Evolutionary conservation across 2,329 filamentous ascomycete genomes (phyloP).

Genomic region (Diplodia seriata): DNA sequence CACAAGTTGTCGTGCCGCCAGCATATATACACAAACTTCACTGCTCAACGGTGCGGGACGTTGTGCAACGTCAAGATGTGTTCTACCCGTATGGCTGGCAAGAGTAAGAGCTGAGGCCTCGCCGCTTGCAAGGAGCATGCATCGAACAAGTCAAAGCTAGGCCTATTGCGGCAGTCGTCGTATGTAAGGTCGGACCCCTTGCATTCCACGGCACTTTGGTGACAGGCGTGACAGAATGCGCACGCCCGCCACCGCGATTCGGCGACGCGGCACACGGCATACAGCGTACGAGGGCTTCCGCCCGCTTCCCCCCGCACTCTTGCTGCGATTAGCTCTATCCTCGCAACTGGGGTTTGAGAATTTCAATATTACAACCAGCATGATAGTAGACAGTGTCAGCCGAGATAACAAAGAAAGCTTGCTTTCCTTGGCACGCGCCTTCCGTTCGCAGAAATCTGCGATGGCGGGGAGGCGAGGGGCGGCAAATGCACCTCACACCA

Average conservation of each 20-base stretch:
- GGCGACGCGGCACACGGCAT: background rate
- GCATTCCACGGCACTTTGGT: background rate
- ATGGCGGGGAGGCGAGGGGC: constrained; percentile 28
- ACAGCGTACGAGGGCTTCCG: background rate
- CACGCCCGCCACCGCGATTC: constrained; percentile 4
- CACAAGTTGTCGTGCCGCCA: background rate
- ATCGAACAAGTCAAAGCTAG: background rate
- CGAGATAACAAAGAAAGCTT: constrained; percentile 13
- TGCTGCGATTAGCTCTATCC: background rate
- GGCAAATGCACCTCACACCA: constrained; percentile 10
- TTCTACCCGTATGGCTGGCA: background rate
- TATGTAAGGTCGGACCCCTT: constrained; percentile 5
- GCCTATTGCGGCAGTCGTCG: background rate
- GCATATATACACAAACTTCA: background rate
- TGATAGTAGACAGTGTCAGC: background rate
- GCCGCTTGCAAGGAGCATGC: background rate
- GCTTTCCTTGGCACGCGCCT: background rate
- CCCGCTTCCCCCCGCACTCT: background rate
- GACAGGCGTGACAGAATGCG: constrained; percentile 1
- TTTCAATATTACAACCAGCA: background rate
- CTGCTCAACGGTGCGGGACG: background rate
- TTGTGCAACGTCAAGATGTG: background rate
- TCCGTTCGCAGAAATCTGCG: constrained; percentile 14
- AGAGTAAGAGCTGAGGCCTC: background rate
- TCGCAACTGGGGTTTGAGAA: background rate